phyloP scores from a whole-genome alignment of 2,329 filamentous ascomycete genomes.

The Talaromyces funiculosus region DNA sequence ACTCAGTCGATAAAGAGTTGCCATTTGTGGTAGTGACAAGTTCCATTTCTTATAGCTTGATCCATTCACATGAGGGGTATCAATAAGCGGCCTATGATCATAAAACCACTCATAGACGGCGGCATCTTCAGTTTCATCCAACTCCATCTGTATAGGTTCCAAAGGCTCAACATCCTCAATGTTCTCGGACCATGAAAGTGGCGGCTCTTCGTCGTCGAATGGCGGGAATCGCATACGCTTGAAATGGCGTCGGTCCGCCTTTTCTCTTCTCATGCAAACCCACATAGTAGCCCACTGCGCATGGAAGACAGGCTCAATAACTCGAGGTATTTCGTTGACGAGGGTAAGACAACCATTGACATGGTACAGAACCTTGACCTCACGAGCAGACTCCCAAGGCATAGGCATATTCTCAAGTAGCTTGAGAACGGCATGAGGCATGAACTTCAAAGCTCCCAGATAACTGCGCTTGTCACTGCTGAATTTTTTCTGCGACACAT shows the following conservation, averaged over 20 bases:
- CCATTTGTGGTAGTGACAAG: slow-evolving; percentile 88
- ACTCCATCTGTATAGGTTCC: slow-evolving; percentile 97
- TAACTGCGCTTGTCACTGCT: slow-evolving; percentile 98
- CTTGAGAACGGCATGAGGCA: slow-evolving; percentile 97
- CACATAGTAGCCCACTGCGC: slow-evolving; percentile 99
- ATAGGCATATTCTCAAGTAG: slow-evolving; percentile 99
- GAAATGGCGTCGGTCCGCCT: slow-evolving; percentile 91
- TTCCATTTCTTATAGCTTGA: slow-evolving; percentile 98
- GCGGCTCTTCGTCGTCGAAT: slow-evolving; percentile 97
- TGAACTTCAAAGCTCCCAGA: slow-evolving; percentile 94
- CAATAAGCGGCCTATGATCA: slow-evolving; percentile 81
- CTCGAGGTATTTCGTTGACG: slow-evolving; percentile 92
- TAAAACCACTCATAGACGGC: slow-evolving; percentile 97
- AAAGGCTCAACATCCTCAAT: slow-evolving; percentile 97
- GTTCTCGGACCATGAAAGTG: slow-evolving; percentile 96
- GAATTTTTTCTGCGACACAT: slow-evolving; percentile 99
- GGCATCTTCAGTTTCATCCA: slow-evolving; percentile 87
- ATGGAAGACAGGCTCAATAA: slow-evolving; percentile 96
- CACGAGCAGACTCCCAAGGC: slow-evolving; percentile 94
- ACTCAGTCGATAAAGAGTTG: slow-evolving; percentile 85
- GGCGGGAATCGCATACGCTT: slow-evolving; percentile 99
- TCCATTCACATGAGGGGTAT: slow-evolving; percentile 90
- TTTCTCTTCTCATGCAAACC: slow-evolving; percentile 96
- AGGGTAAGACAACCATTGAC: slow-evolving; percentile 95
- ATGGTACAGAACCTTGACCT: slow-evolving; percentile 97